phyloP scores from a whole-genome alignment of 805 yeast genomes.

The Candida koratica region DNA sequence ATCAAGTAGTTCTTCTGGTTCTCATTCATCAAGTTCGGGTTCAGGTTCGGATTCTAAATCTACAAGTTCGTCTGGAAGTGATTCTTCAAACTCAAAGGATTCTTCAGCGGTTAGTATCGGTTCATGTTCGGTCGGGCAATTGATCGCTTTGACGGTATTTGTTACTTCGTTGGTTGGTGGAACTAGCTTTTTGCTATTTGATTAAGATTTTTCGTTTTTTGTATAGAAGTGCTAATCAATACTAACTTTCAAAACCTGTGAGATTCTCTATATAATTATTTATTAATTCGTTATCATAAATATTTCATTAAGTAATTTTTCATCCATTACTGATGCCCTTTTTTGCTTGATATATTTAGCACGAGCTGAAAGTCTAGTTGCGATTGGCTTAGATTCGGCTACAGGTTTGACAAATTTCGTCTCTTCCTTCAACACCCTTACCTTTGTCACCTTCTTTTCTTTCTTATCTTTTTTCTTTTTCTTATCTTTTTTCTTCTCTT shows the following conservation, averaged over 20 bases:
- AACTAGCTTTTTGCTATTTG: slow-evolving; percentile 30
- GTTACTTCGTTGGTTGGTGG: slow-evolving; percentile 44
- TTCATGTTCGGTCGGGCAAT: slow-evolving; percentile 27
- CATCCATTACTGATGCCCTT: slow-evolving; percentile 86
- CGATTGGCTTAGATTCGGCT: slow-evolving; percentile 19
- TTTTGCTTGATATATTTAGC: slow-evolving; percentile 87
- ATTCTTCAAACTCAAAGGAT: slow-evolving; percentile 21
- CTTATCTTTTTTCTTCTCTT: slow-evolving; percentile 18
- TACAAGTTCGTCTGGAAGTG: slow-evolving; percentile 21
- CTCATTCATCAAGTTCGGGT: slow-evolving; percentile 15
- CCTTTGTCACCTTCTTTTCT: slow-evolving; percentile 19
- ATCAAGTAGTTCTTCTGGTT: slow-evolving; percentile 17
- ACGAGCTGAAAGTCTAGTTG: slow-evolving; percentile 55
- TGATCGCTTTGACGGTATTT: slow-evolving; percentile 31
- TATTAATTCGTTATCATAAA: slow-evolving; percentile 73
- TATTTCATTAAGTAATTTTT: slow-evolving; percentile 84
- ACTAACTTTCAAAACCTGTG: no score
- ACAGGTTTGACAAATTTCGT: slow-evolving; percentile 18
- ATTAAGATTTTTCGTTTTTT: no score
- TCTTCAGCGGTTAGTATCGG: slow-evolving; percentile 20
- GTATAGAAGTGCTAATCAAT: no score
- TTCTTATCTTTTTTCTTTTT: slow-evolving; percentile 19
- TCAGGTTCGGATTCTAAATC: slow-evolving; percentile 19
- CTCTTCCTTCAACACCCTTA: slow-evolving; percentile 19
- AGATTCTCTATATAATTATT: no score